phyloP scores from a whole-genome alignment of 116 monocot species.

The Zostera marina region DNA sequence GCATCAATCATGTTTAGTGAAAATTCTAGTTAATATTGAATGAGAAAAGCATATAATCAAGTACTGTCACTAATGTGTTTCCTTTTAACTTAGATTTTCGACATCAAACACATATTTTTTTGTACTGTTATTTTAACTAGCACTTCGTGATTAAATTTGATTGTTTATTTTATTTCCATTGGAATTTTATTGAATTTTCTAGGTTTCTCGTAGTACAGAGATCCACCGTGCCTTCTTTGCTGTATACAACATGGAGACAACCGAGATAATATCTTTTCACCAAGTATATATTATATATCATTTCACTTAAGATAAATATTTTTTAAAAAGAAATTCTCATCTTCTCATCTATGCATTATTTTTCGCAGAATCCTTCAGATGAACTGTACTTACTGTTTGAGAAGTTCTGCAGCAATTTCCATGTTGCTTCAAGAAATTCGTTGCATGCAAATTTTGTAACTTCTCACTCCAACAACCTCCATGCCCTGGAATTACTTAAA shows the following conservation, averaged over 20 bases:
- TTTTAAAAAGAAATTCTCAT: neutral
- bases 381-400: conserved; percentile 85
- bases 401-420: conserved; percentile 77
- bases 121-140: neutral
- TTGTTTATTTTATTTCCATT: neutral
- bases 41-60: too few species aligned
- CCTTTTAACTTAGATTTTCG: too few species aligned
- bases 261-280: conserved; percentile 83
- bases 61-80: too few species aligned
- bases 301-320: neutral
- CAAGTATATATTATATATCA: conserved; percentile 33
- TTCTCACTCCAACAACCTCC: conserved; percentile 80
- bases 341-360: neutral
- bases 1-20: too few species aligned
- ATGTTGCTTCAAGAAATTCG: conserved; percentile 62
- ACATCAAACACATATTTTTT: neutral
- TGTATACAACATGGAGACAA: conserved; percentile 97
- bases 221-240: conserved; percentile 81
- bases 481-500: conserved; percentile 71
- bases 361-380: conserved; percentile 72
- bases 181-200: conserved; percentile 5
- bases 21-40: too few species aligned
- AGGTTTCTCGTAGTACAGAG: conserved; percentile 84
- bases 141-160: neutral
- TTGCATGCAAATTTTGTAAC: conserved; percentile 87